A percentile compares a stretch with the other conserved stretches of the same genome.
Evolutionary conservation across 805 yeast genomes (phyloP).

Genomic region (Sporopachydermia lactativora): DNA sequence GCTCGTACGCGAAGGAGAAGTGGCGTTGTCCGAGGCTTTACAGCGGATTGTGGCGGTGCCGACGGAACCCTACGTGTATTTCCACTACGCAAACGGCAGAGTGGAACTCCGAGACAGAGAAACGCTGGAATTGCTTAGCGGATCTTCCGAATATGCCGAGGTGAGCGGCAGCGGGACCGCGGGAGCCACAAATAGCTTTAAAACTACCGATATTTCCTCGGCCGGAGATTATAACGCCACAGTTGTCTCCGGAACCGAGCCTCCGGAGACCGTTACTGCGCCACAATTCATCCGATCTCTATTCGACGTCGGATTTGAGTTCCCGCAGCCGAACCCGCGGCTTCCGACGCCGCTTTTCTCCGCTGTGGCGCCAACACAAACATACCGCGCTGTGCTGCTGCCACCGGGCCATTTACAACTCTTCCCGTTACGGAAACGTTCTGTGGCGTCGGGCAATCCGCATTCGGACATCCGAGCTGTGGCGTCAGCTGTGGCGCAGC

Average conservation of each 20-base stretch:
- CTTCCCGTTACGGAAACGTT: too few relatives aligned
- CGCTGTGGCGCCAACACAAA: slow-evolving; percentile 2
- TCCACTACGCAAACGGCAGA: slow-evolving; percentile 8
- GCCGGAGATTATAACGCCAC: too few relatives aligned
- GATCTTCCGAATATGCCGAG: background rate
- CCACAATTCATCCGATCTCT: slow-evolving; percentile 27
- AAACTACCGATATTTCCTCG: background rate
- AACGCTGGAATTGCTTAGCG: background rate
- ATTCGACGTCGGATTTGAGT: slow-evolving; percentile 40
- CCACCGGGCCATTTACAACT: too few relatives aligned
- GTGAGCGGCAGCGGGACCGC: too few relatives aligned
- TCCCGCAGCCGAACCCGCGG: slow-evolving; percentile 27
- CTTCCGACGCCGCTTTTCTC: slow-evolving; percentile 13
- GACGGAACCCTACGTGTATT: background rate
- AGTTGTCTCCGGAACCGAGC: too few relatives aligned
- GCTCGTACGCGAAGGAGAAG: slow-evolving; percentile 12
- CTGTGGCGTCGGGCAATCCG: too few relatives aligned
- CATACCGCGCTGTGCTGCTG: slow-evolving; percentile 3
- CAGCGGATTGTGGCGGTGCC: slow-evolving; percentile 10
- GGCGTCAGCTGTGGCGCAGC: slow-evolving; percentile 46
- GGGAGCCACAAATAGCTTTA: too few relatives aligned
- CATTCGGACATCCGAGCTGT: slow-evolving; percentile 19
- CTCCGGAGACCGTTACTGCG: too few relatives aligned
- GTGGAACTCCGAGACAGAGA: slow-evolving; percentile 3
- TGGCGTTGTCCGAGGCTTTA: slow-evolving; percentile 12